Conservation (phyloP, 148 eudicot species). For the Spergularia marina region DNA sequence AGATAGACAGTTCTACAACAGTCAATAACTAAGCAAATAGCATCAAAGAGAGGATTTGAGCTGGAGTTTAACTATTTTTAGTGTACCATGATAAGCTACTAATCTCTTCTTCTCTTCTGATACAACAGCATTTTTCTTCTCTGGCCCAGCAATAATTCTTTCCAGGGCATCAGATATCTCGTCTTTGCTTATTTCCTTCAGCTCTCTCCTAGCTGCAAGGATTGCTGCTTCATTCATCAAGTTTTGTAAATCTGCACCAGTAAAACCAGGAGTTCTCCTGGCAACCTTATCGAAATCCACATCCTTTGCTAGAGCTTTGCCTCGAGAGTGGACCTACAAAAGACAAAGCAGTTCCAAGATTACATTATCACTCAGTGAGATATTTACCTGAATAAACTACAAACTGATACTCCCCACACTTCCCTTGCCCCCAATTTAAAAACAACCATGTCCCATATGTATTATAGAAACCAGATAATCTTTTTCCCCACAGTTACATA, state of each 20-base stretch:
- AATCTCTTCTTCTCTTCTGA: conserved; percentile 96
- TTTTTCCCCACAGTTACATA: not conserved
- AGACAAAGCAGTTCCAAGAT: not conserved
- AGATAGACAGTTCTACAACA: conserved; percentile 6
- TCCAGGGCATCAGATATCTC: conserved; percentile 97
- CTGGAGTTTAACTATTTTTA: not conserved
- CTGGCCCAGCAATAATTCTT: conserved; percentile 99
- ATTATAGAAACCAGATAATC: not conserved
- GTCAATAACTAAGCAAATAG: conserved; percentile 6
- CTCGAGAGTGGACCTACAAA: conserved; percentile 89
- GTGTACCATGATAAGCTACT: conserved; percentile 92
- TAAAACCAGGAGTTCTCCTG: conserved; percentile 98
- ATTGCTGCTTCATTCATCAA: conserved; percentile 99
- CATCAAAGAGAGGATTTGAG: not conserved
- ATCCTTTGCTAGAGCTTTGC: conserved; percentile 97
- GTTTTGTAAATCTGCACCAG: conserved; percentile 97
- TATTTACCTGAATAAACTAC: not conserved
- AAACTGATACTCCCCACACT: not conserved
- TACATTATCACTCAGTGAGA: not conserved
- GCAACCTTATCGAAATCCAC: conserved; percentile 94
- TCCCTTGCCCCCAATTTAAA: not conserved
- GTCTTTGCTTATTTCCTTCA: conserved; percentile 98
- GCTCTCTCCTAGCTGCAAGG: conserved; percentile 95
- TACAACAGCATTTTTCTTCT: conserved; percentile 99
- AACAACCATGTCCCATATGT: not conserved